Evolutionary conservation across 2,329 filamentous ascomycete species (phyloP), one percentile per base, ranked within the genome.

Genomic region (Aspergillus fumigatiaffinis): DNA sequence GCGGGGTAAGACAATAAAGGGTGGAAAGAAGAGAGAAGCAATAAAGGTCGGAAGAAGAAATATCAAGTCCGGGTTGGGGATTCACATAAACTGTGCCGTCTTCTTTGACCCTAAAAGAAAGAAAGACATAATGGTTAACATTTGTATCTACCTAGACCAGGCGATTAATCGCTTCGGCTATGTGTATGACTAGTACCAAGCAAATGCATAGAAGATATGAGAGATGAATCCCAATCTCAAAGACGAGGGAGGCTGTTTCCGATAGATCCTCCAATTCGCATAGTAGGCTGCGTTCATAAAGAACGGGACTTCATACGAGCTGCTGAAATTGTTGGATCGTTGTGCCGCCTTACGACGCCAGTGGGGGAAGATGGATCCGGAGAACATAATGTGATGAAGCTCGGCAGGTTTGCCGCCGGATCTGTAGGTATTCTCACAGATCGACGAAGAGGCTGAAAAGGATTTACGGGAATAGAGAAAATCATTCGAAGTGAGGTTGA

Each of bases 181-280:
- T 52, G 53, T 66, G 60, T 63, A 65, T 65, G 60, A 60, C 53
- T 61, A 63, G 66, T 73, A 83, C 81, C 79, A 82, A 57, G 89
- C 89, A 82, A 90, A 92, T 12, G 90, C 89, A 70, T 93, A 93
- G 74, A 92, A 92, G 26, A 92, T 85, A 68, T 91, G 88, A 63
- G 88, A 92, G 66, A 93, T 86, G 67, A 88, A 90, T 63, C 84
- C 84, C 71, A 91, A 85, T 70, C 90, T 89, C 68, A 93, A 77
- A 55, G 85, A 85, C 1, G 85, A 89, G 0, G 90, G 90, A 17
- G 88, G 88, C 66, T 90, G 85, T 61, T 87, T 84, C 56, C 82
- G 81, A 74, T 92, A 91, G 63, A 91, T 84, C 57, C 86, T 81
- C 77, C 85, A 86, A 74, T 91, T 93, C n/a, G 89, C 89, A 72